Conservation (phyloP, 208 protist genomes). For the Crithidia bombi region DNA sequence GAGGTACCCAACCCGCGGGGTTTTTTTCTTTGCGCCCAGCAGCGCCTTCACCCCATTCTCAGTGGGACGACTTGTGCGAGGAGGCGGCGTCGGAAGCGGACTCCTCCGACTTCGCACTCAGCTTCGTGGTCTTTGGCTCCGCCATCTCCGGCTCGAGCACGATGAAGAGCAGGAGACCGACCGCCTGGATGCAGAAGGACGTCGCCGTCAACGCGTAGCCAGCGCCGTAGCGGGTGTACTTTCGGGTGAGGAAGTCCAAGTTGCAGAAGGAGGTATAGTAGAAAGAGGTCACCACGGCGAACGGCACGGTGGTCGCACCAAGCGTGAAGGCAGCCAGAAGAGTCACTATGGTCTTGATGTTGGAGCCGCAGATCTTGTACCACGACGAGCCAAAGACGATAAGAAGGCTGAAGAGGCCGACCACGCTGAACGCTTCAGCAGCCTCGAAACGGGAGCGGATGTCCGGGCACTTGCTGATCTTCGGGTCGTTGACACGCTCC, state of each 20-base stretch:
- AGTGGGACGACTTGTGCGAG: slow-evolving; percentile 6
- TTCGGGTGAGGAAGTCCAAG: slow-evolving; percentile 33
- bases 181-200: slow-evolving; percentile 47
- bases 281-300: slow-evolving; percentile 50
- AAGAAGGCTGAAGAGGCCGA: slow-evolving; percentile 54
- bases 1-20: too few species aligned
- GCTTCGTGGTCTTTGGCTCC: background rate
- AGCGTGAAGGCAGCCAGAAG: slow-evolving; percentile 47
- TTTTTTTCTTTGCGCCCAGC: too few species aligned
- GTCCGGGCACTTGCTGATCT: slow-evolving; percentile 33
- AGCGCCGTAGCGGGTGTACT: slow-evolving; percentile 39
- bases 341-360: slow-evolving; percentile 46
- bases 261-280: slow-evolving; percentile 71
- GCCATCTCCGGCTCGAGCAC: slow-evolving; percentile 44
- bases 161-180: slow-evolving; percentile 54
- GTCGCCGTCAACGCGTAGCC: slow-evolving; percentile 57
- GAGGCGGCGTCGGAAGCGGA: slow-evolving; percentile 16
- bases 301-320: slow-evolving; percentile 51
- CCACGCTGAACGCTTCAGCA: slow-evolving; percentile 60
- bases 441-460: slow-evolving; percentile 49
- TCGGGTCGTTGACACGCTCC: slow-evolving; percentile 43
- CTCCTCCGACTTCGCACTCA: slow-evolving; percentile 4
- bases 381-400: slow-evolving; percentile 34
- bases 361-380: slow-evolving; percentile 39
- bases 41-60: background rate